Evolutionary conservation across 2,329 filamentous ascomycete genomes (phyloP), one percentile per base, ranked within the genome.

Genomic region (Fusarium torulosum): DNA sequence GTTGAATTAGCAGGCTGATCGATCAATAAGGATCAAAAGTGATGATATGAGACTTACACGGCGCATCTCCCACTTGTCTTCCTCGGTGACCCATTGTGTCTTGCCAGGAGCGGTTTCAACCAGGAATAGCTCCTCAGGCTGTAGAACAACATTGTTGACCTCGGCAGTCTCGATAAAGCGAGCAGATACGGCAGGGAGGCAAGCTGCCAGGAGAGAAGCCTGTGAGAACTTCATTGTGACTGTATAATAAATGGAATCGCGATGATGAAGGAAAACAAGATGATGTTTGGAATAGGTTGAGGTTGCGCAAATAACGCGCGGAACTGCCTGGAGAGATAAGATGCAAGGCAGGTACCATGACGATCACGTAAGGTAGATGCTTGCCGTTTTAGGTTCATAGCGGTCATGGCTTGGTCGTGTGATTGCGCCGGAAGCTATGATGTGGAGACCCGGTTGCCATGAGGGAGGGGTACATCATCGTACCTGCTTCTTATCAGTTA

Each of bases 41-140:
- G 17, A 17, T 20, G 13, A 43, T 6, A 53, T 42, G 14, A 25
- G 11, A 80, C 88, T 59, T 85, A 96, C 94, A 71, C 93, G 86
- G 75, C 91, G 90, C 67, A 98, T 82, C 78, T 90, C 89, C 94
- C 95, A 97, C 81, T 98, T 99, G 82, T 97, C 90, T 35, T 97
- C 92, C 74, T 98, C 95, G 0, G 93, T 96, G 31, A 97, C 90
- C 91, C 92, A 96, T 84, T 86, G 83, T 23, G 90, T 94, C 76
- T 95, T 86, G 56, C 92, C 93, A 5, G 93, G 93, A n/a, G 88
- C 86, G 25, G 96, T 84, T 82, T 98, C 94, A 67, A 99, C 89
- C 45, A 97, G 84, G 78, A 86, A 96, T 71, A 70, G 68, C 63
- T 77, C 74, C 33, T 74, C 70, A 45, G 69, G 68, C 41, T 83